Evolutionary conservation across 164 flowering plant genomes (phyloP), one percentile per base, ranked within the genome.

Genomic region (Tetracentron sinense): DNA sequence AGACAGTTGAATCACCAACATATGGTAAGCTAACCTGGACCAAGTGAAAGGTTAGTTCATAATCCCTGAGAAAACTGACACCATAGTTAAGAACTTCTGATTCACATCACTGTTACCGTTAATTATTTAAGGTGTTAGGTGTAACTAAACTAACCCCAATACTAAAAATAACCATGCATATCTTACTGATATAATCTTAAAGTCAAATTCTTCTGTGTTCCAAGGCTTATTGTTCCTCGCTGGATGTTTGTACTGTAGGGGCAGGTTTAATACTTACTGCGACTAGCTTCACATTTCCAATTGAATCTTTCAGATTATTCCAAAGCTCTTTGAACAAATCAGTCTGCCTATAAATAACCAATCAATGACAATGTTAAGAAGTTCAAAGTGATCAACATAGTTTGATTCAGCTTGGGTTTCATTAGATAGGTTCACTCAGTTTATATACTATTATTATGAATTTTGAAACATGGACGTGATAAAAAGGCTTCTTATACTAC

Each of bases 1-100:
- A 30, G 42, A 83, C 11, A 15, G 88, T 85, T 57, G 72, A 69
- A 57, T 75, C 83, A 58, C 86, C 87, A 54, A 72, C 23, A 70
- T 83, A 69, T 30, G 92, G 94, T 58, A 90, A 80, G 85, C 92
- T 90, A 66, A 90, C 83, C 97, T 90, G 80, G 26, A 63, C 50
- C n/a, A n/a, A 51, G 26, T 17, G 49, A 14, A 48, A 61, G 33
- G 42, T 25, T 42, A 33, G 16, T 26, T 35, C 53, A 56, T 4
- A 50, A 15, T 14, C 14, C 28, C 31, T 21, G 58, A 63, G 48
- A 20, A 28, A 44, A 16, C 2, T 19, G 26, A 14, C 38, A 28
- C 27, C 17, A 12, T 25, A 38, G 27, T 16, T 58, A 17, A 27
- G 12, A 38, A 38, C 47, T 17, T 19, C 30, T 14, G 16, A 28